Conservation (phyloP, 495 filamentous ascomycete genomes). For the Thozetella sp. region DNA sequence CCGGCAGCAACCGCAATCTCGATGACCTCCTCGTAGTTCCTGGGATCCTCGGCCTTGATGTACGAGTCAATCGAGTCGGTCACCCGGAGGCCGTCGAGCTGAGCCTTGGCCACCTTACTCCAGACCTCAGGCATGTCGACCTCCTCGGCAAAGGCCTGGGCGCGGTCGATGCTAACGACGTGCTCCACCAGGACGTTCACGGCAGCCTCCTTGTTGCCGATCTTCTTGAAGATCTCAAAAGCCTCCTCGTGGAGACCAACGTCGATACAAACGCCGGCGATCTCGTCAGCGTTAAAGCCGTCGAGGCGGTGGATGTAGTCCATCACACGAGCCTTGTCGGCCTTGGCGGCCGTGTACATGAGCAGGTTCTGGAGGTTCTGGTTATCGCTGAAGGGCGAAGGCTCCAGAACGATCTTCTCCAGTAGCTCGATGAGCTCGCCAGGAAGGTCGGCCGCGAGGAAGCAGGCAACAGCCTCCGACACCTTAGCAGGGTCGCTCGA, state of each 20-base stretch:
- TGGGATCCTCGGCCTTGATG: conserved; percentile 90
- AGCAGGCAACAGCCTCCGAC: conserved; percentile 90
- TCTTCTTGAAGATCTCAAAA: conserved; percentile 98
- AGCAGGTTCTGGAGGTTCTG: conserved; percentile 93
- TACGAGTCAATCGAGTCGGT: conserved; percentile 95
- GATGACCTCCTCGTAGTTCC: conserved; percentile 94
- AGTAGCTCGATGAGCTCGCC: conserved; percentile 95
- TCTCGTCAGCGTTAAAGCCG: conserved; percentile 89
- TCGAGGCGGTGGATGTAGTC: conserved; percentile 93
- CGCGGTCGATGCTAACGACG: conserved; percentile 97
- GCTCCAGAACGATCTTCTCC: conserved; percentile 99
- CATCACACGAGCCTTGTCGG: conserved; percentile 94
- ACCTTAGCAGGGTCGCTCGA: conserved; percentile 94
- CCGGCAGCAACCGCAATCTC: conserved; percentile 94
- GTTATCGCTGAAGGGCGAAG: conserved; percentile 96
- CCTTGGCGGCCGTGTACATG: conserved; percentile 96
- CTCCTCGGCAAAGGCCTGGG: conserved; percentile 94
- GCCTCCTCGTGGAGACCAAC: conserved; percentile 96
- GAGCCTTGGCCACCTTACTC: conserved; percentile 98
- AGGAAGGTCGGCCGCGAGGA: conserved; percentile 87
- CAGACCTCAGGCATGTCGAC: conserved; percentile 97
- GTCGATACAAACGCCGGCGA: conserved; percentile 89
- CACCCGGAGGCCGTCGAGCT: conserved; percentile 93
- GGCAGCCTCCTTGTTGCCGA: conserved; percentile 82
- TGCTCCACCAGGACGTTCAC: conserved; percentile 94